A percentile compares a stretch with the other conserved stretches of the same genome.
Evolutionary conservation across 208 protist genomes (phyloP).

Genomic region (Leishmania guyanensis): DNA sequence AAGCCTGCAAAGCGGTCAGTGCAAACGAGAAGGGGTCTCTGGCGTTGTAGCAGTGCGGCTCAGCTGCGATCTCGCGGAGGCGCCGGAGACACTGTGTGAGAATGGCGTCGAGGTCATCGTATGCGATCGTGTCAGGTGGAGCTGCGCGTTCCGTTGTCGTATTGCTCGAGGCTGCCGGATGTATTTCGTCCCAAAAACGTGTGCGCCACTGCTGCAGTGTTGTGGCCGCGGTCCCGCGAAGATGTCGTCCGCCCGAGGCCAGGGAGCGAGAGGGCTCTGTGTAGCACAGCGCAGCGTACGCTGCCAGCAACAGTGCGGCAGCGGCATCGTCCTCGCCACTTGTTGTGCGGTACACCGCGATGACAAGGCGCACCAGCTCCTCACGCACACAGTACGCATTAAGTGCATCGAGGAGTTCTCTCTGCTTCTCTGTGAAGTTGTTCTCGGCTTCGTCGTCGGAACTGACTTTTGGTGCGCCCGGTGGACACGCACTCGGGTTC

Average conservation of each 20-base stretch:
- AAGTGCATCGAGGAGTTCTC: neutral
- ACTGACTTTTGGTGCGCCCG: neutral
- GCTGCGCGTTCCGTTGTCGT: too few species aligned
- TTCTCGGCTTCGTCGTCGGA: neutral
- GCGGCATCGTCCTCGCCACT: slow-evolving; percentile 3
- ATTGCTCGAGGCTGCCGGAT: neutral
- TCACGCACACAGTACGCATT: slow-evolving; percentile 5
- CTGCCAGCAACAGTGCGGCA: slow-evolving; percentile 11
- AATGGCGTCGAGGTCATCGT: neutral
- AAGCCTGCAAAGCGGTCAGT: neutral
- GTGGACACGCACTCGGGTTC: neutral
- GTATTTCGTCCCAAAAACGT: slow-evolving; percentile 10
- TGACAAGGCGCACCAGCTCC: slow-evolving; percentile 10
- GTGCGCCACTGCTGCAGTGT: slow-evolving; percentile 10
- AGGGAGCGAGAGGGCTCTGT: neutral
- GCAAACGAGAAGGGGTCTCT: neutral
- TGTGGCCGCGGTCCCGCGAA: neutral
- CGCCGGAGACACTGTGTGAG: neutral
- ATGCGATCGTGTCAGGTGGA: neutral
- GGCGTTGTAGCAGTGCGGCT: neutral
- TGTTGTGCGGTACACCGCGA: slow-evolving; percentile 13
- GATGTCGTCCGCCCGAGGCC: neutral
- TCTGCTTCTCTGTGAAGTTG: neutral
- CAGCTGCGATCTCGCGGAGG: slow-evolving; percentile 1
- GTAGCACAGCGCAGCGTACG: slow-evolving; percentile 22